Base-by-base conservation (phyloP, 306 rosid species). In the Quercus robur region DNA sequence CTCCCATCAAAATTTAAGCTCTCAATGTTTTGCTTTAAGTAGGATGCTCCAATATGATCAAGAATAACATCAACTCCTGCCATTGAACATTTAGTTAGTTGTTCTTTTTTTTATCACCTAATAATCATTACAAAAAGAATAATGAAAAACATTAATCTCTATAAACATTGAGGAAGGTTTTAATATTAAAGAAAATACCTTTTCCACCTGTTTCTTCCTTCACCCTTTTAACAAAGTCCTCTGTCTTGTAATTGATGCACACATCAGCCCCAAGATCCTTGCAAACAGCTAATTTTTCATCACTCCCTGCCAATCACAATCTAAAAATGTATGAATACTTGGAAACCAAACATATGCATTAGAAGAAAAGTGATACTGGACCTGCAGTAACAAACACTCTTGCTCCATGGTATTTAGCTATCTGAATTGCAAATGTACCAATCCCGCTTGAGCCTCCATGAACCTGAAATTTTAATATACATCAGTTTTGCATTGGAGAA, bases 371-470 rank as follows among this genome's bases (percentile, higher is more conserved):
- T n/a, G 14, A 4, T 2, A 73, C 58, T n/a, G 69, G 78, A 92
- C 98, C 99, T 85, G 99, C 98, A 38, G 99, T 95, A 73, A 89
- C 87, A 87, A 93, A 88, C 5, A 95, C 99, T 84, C 78, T 85
- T 30, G 80, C 88, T 75, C 99, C 98, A 21, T 10, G 67, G 84
- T 87, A 83, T 74, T 93, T 93, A 26, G 98, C 97, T 52, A 93
- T 90, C 86, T 95, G 99, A 90, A 95, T 93, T 2, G 99, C 96
- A 84, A 95, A 95, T 69, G 98, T 93, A n/a, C 99, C 99, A 17
- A 95, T 95, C 76, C 99, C 99, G 68, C 99, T 91, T 19, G 99
- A 95, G 66, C 98, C 99, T 64, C 99, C 99, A 83, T 95, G 99
- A 82, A 95, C 84, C 99, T 95, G 88, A 75, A 75, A 77, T 62